Conservation (phyloP, 148 eudicot species). For the Mesembryanthemum crystallinum region DNA sequence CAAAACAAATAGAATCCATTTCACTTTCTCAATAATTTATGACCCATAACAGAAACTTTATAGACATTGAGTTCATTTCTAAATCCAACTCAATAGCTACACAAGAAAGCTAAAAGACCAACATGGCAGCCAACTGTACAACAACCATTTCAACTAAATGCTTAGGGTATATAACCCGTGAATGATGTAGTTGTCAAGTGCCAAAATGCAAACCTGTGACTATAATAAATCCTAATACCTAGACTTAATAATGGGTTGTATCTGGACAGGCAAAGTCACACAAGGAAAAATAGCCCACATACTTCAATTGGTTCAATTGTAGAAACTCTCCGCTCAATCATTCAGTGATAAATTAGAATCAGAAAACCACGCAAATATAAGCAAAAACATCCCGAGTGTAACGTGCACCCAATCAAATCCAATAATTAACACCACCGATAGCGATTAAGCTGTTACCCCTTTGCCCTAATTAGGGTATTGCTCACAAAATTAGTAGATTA, state of each 20-base stretch:
- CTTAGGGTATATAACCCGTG: slow-evolving; percentile 1
- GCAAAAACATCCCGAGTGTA: too few species aligned
- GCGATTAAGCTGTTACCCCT: too few species aligned
- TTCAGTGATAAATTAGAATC: background rate
- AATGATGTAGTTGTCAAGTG: background rate
- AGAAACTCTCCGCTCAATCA: background rate
- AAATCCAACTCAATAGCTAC: background rate
- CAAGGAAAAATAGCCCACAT: background rate
- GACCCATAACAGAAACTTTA: too few species aligned
- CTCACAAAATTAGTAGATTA: too few species aligned
- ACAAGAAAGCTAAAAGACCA: background rate
- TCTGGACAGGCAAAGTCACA: background rate
- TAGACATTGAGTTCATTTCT: background rate
- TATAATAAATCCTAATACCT: background rate
- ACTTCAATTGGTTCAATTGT: background rate
- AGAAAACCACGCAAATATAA: too few species aligned
- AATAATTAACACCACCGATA: too few species aligned
- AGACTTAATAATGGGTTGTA: background rate
- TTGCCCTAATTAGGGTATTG: too few species aligned
- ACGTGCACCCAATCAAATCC: too few species aligned
- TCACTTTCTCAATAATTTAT: background rate
- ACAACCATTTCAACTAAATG: background rate
- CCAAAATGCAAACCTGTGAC: background rate
- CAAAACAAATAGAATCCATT: background rate
- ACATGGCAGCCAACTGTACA: background rate